Evolutionary conservation across 2,329 filamentous ascomycete species (phyloP).

Genomic region (Knufia fluminis): DNA sequence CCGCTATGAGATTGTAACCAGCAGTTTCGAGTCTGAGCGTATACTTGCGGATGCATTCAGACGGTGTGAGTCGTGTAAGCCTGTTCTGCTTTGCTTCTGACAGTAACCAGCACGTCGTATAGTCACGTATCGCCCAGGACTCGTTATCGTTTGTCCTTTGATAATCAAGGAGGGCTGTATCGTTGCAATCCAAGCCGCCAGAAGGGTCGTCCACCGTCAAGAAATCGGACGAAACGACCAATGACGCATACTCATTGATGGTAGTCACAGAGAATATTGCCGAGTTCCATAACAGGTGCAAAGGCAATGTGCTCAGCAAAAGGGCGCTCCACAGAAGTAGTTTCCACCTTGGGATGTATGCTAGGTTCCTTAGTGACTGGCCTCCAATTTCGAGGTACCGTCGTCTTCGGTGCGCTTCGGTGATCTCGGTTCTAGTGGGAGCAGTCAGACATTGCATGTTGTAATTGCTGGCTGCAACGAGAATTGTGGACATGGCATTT

Average conservation of each 20-base stretch:
- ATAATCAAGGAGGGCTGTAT: too few species aligned
- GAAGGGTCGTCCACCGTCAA: background rate
- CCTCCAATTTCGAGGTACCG: constrained; percentile 10
- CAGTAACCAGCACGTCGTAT: background rate
- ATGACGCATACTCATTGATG: background rate
- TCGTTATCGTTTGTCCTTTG: too few species aligned
- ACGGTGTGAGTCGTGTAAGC: background rate
- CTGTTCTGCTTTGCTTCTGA: too few species aligned
- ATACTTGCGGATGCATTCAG: background rate
- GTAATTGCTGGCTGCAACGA: constrained; percentile 23
- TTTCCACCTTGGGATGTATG: constrained; percentile 1
- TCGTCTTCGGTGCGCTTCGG: constrained; percentile 17
- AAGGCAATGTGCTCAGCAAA: constrained; percentile 1
- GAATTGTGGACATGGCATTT: constrained; percentile 13
- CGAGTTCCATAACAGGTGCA: constrained; percentile 7
- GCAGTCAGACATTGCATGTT: constrained; percentile 24
- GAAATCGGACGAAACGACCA: background rate
- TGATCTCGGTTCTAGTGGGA: constrained; percentile 21
- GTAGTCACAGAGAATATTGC: background rate
- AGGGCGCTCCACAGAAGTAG: constrained; percentile 6
- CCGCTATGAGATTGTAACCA: background rate
- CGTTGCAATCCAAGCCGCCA: background rate
- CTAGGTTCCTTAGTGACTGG: constrained; percentile 4
- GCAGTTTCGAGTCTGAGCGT: background rate
- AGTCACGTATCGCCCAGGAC: too few species aligned